Percentiles rank a stretch among this genome's conserved stretches.
Evolutionary conservation across 2,329 filamentous ascomycete genomes (phyloP).

Genomic region (Monosporascus sp.): DNA sequence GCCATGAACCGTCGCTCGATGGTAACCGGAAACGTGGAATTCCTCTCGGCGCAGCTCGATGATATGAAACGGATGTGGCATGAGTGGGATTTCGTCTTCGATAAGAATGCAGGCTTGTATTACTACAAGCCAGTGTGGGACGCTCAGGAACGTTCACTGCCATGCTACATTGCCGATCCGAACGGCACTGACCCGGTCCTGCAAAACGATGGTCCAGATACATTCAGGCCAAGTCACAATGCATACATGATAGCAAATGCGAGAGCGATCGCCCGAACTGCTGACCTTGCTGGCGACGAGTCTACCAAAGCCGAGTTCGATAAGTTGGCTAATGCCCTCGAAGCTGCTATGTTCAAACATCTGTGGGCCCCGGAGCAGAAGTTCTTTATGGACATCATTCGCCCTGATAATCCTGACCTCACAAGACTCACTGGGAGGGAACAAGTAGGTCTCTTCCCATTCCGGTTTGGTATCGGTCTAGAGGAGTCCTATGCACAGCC

Average conservation of each 20-base stretch:
- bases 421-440: slow-evolving; percentile 31
- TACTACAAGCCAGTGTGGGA: slow-evolving; percentile 37
- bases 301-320: slow-evolving; percentile 25
- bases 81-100: slow-evolving; percentile 31
- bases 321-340: slow-evolving; percentile 27
- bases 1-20: slow-evolving; percentile 29
- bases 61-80: slow-evolving; percentile 34
- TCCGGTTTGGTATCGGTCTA: slow-evolving; percentile 34
- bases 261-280: slow-evolving; percentile 32
- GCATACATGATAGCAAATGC: slow-evolving; percentile 39
- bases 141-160: slow-evolving; percentile 35
- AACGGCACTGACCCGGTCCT: slow-evolving; percentile 24
- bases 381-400: slow-evolving; percentile 34
- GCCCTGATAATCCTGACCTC: slow-evolving; percentile 29
- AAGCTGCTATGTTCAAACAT: slow-evolving; percentile 26
- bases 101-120: slow-evolving; percentile 32
- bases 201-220: slow-evolving; percentile 31
- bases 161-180: slow-evolving; percentile 31
- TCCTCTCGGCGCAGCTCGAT: slow-evolving; percentile 31
- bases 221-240: slow-evolving; percentile 37
- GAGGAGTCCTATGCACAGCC: slow-evolving; percentile 22
- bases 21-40: slow-evolving; percentile 32
- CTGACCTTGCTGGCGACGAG: slow-evolving; percentile 26
- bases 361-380: slow-evolving; percentile 32
- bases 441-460: slow-evolving; percentile 37